Conservation (phyloP, 1,139 yeast genomes). For the Sugiyamaella paludigena region DNA sequence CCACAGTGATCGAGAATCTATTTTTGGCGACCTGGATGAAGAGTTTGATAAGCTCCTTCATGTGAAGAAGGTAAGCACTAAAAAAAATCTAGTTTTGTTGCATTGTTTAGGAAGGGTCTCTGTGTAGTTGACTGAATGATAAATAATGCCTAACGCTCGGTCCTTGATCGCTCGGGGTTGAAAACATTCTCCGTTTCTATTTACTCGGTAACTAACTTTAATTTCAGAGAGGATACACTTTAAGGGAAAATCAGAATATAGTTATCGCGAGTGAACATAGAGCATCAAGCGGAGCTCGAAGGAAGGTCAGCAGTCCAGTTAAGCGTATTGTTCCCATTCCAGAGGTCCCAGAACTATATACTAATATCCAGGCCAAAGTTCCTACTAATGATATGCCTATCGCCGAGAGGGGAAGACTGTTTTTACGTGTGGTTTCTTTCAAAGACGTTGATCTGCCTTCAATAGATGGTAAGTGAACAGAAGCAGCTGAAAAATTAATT, state of each 20-base stretch:
- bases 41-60: constrained; percentile 41
- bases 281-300: constrained; percentile 18
- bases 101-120: no score
- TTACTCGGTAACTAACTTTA: neutral
- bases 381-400: constrained; percentile 28
- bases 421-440: constrained; percentile 62
- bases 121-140: no score
- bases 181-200: neutral
- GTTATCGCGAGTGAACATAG: constrained; percentile 34
- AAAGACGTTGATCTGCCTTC: constrained; percentile 55
- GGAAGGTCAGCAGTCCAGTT: constrained; percentile 29
- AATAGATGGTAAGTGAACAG: constrained; percentile 44
- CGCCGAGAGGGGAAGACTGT: constrained; percentile 69
- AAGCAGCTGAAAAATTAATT: neutral
- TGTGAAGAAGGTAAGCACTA: constrained; percentile 29
- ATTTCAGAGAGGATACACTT: constrained; percentile 35
- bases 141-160: no score
- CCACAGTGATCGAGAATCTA: constrained; percentile 40
- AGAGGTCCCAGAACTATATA: constrained; percentile 5
- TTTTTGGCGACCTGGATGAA: constrained; percentile 42
- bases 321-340: constrained; percentile 18
- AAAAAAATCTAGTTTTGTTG: no score
- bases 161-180: no score
- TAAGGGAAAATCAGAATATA: constrained; percentile 35
- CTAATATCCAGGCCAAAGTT: neutral